Evolutionary conservation across 148 eudicot genomes (phyloP), one percentile per base, ranked within the genome.

Genomic region (Tetragonia tetragonoides): DNA sequence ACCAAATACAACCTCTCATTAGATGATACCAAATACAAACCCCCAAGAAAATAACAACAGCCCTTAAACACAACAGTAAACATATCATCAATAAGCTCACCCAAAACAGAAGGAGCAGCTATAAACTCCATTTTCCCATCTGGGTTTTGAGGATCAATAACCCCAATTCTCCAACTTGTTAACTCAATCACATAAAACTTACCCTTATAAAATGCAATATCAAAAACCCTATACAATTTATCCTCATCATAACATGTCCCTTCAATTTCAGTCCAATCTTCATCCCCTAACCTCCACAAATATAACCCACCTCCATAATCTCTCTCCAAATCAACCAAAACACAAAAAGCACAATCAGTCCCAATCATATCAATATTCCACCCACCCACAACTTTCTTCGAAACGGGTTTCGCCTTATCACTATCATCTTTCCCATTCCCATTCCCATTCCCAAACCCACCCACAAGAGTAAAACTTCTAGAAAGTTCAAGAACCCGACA

Each of bases 111-210:
- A 28, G 34, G 34, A 28, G 34, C 34, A 28, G 34, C 34, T 28
- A 28, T 28, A 28, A 28, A 28, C 34, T 28, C 34, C 34, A 28
- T 28, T 28, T 28, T 28, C 34, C 34, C 34, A 28, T 28, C 34
- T 0, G 34, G 34, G 34, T 28, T 28, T 28, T 28, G 34, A 28
- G 34, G 34, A 28, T 28, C 34, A 28, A 28, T 28, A 28, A 28
- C 34, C 34, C 34, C 34, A 28, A 28, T 28, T 28, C 34, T 28
- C 34, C 34, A 28, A 44, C 73, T 57, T 44, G 5, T 10, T 0
- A 49, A 12, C 23, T 74, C 77, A 42, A 46, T 40, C 2, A 41
- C 77, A 74, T 74, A 74, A 28, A 74, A 74, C 14, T 74, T 74
- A 15, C 59, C 77, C 20, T 41, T 28, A 51, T 61, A 37, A 42